Base-by-base conservation (phyloP, 1,139 yeast genomes). In the Zygoascus hellenicus region DNA sequence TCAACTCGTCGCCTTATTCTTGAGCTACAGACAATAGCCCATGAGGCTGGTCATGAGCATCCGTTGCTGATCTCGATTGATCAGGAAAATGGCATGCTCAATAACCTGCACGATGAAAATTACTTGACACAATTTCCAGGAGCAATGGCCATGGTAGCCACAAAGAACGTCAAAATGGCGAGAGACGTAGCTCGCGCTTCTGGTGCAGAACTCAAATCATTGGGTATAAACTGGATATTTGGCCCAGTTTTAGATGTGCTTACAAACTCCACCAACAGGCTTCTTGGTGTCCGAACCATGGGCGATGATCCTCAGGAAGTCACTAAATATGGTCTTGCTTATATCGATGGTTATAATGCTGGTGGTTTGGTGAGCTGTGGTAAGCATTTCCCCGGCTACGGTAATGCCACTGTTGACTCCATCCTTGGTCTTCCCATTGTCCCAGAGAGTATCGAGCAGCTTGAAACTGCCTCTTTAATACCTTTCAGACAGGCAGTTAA, bases 311-410 rank as follows among this genome's bases (percentile, higher is more conserved):
- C 78, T 1, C 80, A 78, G 42, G 82, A 77, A 44, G 86, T 80
- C 13, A 69, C 72, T 15, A 73, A 71, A 53, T 80, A 71, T 57
- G 83, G 83, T 1, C 61, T 67, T 38, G 78, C 80, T 2, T 75
- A 77, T 54, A 76, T 81, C 13, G 69, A 66, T 49, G 87, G 86
- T 0, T 68, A 78, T 42, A 68, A 71, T 48, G 77, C 70, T 43
- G 83, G 81, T 2, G 83, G 84, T 1, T 59, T 80, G 15, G 64
- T 76, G 36, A 72, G 80, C 1, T 75, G 80, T 51, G 84, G 82
- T 0, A 79, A 80, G 55, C 85, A 80, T 61, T 81, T 80, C 56
- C 86, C 86, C 0, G 86, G 86, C 1, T 78, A 78, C 46, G 86
- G 85, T 3, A 75, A 75, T 53, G 82, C 83, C 0, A 70, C 75